phyloP scores from a whole-genome alignment of 371 early-diverging fungal species.

The Caulochytrium protostelioides region DNA sequence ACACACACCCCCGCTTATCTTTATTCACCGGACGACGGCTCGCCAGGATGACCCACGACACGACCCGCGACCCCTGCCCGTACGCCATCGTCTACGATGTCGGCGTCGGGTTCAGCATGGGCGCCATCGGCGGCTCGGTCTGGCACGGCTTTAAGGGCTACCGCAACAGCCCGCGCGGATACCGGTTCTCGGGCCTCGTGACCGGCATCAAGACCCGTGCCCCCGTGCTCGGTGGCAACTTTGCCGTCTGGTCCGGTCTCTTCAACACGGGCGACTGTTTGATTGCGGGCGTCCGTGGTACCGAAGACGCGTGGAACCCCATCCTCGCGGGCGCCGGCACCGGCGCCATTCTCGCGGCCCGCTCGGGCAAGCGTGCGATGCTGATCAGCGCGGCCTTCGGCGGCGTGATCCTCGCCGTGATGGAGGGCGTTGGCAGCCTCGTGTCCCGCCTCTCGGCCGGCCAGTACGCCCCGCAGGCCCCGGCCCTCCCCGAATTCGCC shows the following conservation, averaged over 20 bases:
- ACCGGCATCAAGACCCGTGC: constrained; percentile 79
- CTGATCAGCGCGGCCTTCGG: constrained; percentile 70
- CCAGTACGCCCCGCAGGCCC: constrained; percentile 1
- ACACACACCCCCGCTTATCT: too few species aligned
- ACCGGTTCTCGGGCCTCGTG: constrained; percentile 65
- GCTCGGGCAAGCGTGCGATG: constrained; percentile 67
- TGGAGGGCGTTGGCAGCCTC: constrained; percentile 80
- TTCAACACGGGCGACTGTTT: constrained; percentile 90
- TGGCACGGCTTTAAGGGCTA: constrained; percentile 94
- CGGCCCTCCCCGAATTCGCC: constrained; percentile 1
- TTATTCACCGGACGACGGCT: too few species aligned
- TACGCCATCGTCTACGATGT: constrained; percentile 89
- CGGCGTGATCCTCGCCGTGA: constrained; percentile 71
- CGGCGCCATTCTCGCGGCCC: constrained; percentile 78
- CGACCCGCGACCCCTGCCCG: constrained; percentile 41
- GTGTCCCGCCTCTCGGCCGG: constrained; percentile 13
- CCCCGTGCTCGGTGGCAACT: constrained; percentile 87
- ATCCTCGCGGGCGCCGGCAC: constrained; percentile 80
- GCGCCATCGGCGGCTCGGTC: constrained; percentile 82
- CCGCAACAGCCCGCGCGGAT: constrained; percentile 85
- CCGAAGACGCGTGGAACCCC: constrained; percentile 92
- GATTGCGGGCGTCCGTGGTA: constrained; percentile 67
- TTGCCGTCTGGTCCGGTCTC: constrained; percentile 94
- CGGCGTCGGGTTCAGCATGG: constrained; percentile 92
- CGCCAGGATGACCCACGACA: constrained; percentile 9